Evolutionary conservation across 495 filamentous ascomycete species (phyloP), one percentile per base, ranked within the genome.

Genomic region (Tricharina praecox): DNA sequence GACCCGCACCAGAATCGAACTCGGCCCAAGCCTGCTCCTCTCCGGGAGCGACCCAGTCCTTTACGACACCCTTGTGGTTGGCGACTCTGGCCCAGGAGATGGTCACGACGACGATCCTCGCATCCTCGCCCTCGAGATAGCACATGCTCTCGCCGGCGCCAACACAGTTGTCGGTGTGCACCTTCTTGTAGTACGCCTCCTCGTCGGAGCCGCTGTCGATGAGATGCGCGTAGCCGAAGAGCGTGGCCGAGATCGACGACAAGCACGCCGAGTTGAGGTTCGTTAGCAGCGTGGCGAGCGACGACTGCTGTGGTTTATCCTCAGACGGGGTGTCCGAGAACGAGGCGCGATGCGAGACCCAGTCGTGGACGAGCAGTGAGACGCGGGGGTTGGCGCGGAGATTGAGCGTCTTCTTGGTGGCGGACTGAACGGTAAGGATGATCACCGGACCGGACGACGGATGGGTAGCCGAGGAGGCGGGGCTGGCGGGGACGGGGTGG

Each of bases 311-410:
- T 69, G 23, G 70, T 20, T 53, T 50, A 1, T 20, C 30, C 10
- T 54, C 59, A 50, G 61, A 72, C 51, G 62, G 74, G 54, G 73
- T 72, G 18, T 81, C 74, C 28, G 85, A 86, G 49, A 54, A 42
- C 0, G 85, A 82, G 8, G 88, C 85, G 13, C 90, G 82, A 65
- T 92, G 85, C 2, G 85, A 93, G 13, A 95, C 85, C 90, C 88
- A 97, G 64, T 97, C 90, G 66, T 97, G 90, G 10, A 96, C 90
- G 21, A 96, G 76, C n/a, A 97, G 67, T 1, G 82, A 86, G 45
- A 97, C 86, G 53, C 80, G 82, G 0, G 88, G 90, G 63, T 97
- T 97, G 26, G 73, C 70, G 50, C 81, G 67, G 2, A 97, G 74
- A 60, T 94, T 93, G 62, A 75, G 73, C 46, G 81, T 93, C 66